Base-by-base conservation (phyloP, 2,329 filamentous ascomycete species). In the Stagonosporopsis tanaceti region DNA sequence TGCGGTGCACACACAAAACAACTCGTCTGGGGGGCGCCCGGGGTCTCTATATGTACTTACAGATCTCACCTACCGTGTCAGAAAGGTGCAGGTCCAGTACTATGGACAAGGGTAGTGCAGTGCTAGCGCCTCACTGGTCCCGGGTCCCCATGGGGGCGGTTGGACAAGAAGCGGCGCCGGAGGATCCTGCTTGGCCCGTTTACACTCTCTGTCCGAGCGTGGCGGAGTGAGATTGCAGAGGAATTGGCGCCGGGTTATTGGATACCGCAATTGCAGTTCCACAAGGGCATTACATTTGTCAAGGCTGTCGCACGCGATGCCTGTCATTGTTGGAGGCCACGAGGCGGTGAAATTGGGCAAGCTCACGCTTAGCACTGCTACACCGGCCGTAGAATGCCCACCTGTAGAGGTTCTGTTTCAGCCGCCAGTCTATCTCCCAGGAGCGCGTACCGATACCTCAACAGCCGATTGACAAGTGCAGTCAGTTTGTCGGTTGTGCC, bases 71-170 rank as follows among this genome's bases (percentile, higher is more conserved):
- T 22, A 48, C 50, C 45, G 45, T 50, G 38, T 52, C 54, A 15
- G 50, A 45, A 46, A 48, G 28, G 48, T 39, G 38, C 32, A 45
- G 44, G 48, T 40, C 54, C 34, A 57, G 38, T 20, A 41, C 38
- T 48, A 28, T 50, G 50, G 41, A 42, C 50, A 50, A 50, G 56
- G 56, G 40, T 59, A 53, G 50, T 45, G 45, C 35, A 38, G 44
- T 50, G 34, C 47, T 64, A 66, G 62, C 53, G 61, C 53, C 57
- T 40, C 51, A 50, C 50, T 50, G 56, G 62, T 57, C 45, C 40
- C 53, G 66, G 59, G 63, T 66, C 71, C 72, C 73, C 72, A 70
- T 74, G 72, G 73, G 67, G 72, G 65, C 67, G 70, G 72, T 71
- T 70, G 65, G 65, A 74, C 59, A 71, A 67, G 63, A 68, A 28